Conservation (phyloP, 2,329 filamentous ascomycete species). For the Chrysoporthe austroafricana region DNA sequence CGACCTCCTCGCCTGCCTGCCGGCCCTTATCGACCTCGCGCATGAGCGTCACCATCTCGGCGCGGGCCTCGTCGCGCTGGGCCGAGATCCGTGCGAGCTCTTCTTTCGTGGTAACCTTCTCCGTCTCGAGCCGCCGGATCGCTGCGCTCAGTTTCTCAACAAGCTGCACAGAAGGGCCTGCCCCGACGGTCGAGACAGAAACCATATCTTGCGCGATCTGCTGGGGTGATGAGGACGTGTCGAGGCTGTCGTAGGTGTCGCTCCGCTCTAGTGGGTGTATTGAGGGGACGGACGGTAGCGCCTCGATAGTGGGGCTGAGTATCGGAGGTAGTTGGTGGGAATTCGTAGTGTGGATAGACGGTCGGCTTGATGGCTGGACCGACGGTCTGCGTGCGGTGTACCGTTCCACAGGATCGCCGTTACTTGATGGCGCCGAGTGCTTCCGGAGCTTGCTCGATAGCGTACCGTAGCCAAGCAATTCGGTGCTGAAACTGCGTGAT, state of each 20-base stretch:
- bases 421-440: constrained; percentile 55
- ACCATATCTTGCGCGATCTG: constrained; percentile 82
- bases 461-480: constrained; percentile 53
- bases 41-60: constrained; percentile 90
- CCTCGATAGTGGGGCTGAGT: constrained; percentile 55
- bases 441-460: constrained; percentile 49
- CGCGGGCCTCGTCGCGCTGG: constrained; percentile 91
- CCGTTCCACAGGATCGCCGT: constrained; percentile 47
- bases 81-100: constrained; percentile 77
- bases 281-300: constrained; percentile 45
- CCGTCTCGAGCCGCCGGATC: constrained; percentile 86
- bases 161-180: constrained; percentile 90
- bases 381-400: constrained; percentile 53
- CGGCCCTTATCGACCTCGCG: constrained; percentile 77
- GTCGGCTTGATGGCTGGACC: constrained; percentile 49
- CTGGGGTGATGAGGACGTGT: constrained; percentile 63
- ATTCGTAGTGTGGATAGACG: constrained; percentile 44
- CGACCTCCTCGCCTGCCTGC: constrained; percentile 61
- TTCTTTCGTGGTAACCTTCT: constrained; percentile 87
- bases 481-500: constrained; percentile 57
- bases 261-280: constrained; percentile 51
- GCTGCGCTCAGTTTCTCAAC: constrained; percentile 96
- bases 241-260: constrained; percentile 56
- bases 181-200: constrained; percentile 85
- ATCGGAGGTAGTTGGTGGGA: constrained; percentile 42